Evolutionary conservation across 2,329 filamentous ascomycete genomes (phyloP), one percentile per base, ranked within the genome.

Genomic region (Talaromyces albobiverticillius): DNA sequence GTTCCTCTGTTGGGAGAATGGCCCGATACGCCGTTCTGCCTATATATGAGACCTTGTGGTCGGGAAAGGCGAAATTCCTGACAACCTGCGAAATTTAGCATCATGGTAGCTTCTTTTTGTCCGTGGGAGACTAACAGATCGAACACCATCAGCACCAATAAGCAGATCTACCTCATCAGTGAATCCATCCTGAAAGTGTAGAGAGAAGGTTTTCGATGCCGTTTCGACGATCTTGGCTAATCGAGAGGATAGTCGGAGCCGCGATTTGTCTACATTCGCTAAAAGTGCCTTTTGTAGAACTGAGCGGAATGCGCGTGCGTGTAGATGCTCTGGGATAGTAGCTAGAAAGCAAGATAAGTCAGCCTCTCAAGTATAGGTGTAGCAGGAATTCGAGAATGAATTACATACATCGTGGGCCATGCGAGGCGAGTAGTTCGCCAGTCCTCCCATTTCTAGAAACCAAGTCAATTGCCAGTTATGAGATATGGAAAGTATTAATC

Each of bases 141-240:
- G 48, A 32, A 51, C 48, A n/a, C 48, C 48, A 22, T 51, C 48
- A 8, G 48, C 48, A 9, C 48, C 48, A 31, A 51, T 16, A 2
- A 51, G 10, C 14, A 51, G 48, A 43, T 51, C 48, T 14, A 42
- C 48, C 16, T 51, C 48, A 20, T 51, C 48, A 0, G n/a, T 10
- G 11, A 20, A 42, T 16, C 36, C 48, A 14, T 51, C 29, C 25
- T 51, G 14, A 31, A 51, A 51, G n/a, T 31, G 48, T 2, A 51
- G 11, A 14, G 34, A 31, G 2, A 51, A 16, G 14, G 23, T 26
- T 16, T 42, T 42, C 10, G 48, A 51, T 42, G 48, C 22, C 1
- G 22, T 31, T 43, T 32, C 23, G 23, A 31, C 20, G 14, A 51
- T 23, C 23, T 43, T 41, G 23, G 31, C 34, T n/a, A 51, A 16